Base-by-base conservation (phyloP, 2,329 filamentous ascomycete species). In the Diaporthe ampelina region DNA sequence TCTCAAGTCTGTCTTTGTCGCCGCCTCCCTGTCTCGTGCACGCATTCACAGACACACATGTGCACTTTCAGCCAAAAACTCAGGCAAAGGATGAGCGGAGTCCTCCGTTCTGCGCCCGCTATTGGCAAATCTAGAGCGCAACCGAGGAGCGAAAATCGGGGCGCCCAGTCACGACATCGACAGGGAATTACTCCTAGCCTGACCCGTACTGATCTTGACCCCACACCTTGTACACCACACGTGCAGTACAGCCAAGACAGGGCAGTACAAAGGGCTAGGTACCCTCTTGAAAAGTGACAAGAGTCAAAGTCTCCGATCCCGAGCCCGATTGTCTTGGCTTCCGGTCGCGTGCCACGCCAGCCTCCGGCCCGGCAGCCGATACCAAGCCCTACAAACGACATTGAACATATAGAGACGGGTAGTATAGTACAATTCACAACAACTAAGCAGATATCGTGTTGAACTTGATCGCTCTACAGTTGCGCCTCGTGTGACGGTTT, bases 131-230 rank as follows among this genome's bases (percentile, higher is more conserved):
- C 32, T 40, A 26, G 48, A 68, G 45, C 63, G 48, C 63, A 54
- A 11, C 63, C 48, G 63, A 54, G 32, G n/a, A 26, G 63, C 63
- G 63, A 68, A 68, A 68, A 68, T 68, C 63, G 63, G 63, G 48
- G 48, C 63, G 52, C 15, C n/a, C 19, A 4, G 63, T 68, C 48
- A 68, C 63, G 63, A 68, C 48, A 68, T 68, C 48, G 63, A 40
- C 48, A 68, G 10, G 63, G 32, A 54, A 37, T 35, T 43, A 26
- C 37, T 61, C 58, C 17, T 61, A 19, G 58, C 19, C 37, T 67
- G 32, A 67, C 43, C 37, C 37, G 58, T 61, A 29, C 61, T 67
- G 35, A 37, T 13, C 9, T 37, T 37, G 35, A 13, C 37, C 37
- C 37, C 37, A 40, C 37, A 40, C 45, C 19, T n/a, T 37, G 63